Conservation (phyloP, 306 rosid species). For the Sphenostylis stenocarpa region DNA sequence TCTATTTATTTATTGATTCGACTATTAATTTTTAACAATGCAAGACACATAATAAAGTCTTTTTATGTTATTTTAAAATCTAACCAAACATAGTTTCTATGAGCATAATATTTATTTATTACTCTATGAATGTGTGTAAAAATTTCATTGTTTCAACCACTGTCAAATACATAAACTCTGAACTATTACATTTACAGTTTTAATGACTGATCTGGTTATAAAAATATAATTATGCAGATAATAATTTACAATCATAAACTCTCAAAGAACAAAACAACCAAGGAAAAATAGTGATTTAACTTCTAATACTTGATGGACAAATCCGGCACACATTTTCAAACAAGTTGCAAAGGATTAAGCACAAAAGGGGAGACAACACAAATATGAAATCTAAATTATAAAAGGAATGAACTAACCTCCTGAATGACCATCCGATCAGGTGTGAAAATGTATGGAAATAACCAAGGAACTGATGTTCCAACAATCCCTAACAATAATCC, state of each 20-base stretch:
- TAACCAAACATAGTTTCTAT: neutral
- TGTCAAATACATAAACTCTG: neutral
- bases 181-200: neutral
- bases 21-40: neutral
- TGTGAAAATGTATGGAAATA: slow-evolving; percentile 76
- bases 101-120: neutral
- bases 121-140: neutral
- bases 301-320: slow-evolving; percentile 1
- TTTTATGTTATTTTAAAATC: neutral
- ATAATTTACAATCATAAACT: neutral
- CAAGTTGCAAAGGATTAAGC: slow-evolving; percentile 6
- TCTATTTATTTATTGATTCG: neutral
- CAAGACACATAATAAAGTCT: neutral
- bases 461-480: slow-evolving; percentile 80
- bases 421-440: slow-evolving; percentile 69
- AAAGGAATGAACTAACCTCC: slow-evolving; percentile 58
- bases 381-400: neutral
- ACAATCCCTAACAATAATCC: slow-evolving; percentile 65
- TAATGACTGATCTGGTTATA: neutral
- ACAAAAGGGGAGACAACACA: neutral
- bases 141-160: neutral
- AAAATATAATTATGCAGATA: neutral
- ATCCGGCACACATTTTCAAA: slow-evolving; percentile 9
- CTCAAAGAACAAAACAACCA: neutral
- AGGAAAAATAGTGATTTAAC: slow-evolving; percentile 6